phyloP scores from a whole-genome alignment of 2,329 filamentous ascomycete species.

The Fusarium sp. region DNA sequence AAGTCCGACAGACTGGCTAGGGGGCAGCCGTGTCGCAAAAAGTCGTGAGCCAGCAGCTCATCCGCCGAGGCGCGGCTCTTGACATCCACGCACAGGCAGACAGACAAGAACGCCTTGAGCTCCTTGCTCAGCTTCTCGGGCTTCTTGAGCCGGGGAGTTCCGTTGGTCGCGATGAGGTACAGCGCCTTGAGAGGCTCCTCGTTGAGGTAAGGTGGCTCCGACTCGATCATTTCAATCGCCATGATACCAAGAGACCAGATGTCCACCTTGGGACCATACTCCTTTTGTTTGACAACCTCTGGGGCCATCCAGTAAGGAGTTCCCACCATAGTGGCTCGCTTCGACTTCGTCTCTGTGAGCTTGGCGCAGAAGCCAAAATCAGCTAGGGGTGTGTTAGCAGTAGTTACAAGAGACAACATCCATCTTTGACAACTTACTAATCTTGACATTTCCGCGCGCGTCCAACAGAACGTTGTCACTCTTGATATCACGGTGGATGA shows the following conservation, averaged over 20 bases:
- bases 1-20: conserved; percentile 86
- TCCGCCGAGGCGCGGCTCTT: conserved; percentile 92
- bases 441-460: conserved; percentile 95
- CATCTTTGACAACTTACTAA: conserved; percentile 73
- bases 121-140: conserved; percentile 98
- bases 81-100: conserved; percentile 96
- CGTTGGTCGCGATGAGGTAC: conserved; percentile 97
- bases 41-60: conserved; percentile 92
- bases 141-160: conserved; percentile 96
- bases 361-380: conserved; percentile 99
- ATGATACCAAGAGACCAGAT: conserved; percentile 99
- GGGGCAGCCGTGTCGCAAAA: conserved; percentile 91
- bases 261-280: conserved; percentile 97
- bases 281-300: conserved; percentile 99
- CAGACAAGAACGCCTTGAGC: conserved; percentile 95
- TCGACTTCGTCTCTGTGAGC: conserved; percentile 94
- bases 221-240: conserved; percentile 99
- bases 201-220: conserved; percentile 96
- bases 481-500: conserved; percentile 99
- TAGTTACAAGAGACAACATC: background rate
- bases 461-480: conserved; percentile 97
- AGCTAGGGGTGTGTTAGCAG: conserved; percentile 64
- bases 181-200: conserved; percentile 97
- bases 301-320: conserved; percentile 99
- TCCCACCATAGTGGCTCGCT: conserved; percentile 98